These are phyloP conservation scores for Gossypium australe DNA, from an alignment of 345 rosid species.

Conservation along the genomic window DNA sequence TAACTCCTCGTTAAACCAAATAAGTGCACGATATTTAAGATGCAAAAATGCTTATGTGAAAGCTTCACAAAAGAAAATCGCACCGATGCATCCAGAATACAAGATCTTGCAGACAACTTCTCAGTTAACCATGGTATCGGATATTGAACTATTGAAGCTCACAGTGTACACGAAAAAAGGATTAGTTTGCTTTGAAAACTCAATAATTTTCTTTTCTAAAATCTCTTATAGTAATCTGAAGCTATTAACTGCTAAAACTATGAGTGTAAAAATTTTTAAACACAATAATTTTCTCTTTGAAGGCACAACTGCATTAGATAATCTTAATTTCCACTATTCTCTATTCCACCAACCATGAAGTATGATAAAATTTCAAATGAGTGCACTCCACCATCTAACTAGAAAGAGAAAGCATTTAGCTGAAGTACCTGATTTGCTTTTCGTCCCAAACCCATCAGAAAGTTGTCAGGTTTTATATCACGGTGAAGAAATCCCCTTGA, in stretches of 20 bases:
- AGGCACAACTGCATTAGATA: not conserved
- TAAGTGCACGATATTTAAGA: not conserved
- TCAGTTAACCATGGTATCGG: not conserved
- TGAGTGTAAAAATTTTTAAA: not conserved
- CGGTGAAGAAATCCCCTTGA: slow-evolving; percentile 93
- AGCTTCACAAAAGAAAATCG: not conserved
- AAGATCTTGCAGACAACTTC: slow-evolving; percentile 1
- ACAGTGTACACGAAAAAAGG: not conserved
- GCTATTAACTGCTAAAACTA: not conserved
- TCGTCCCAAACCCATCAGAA: slow-evolving; percentile 92
- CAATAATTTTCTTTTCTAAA: not conserved
- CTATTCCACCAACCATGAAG: not conserved
- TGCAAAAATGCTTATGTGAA: not conserved
- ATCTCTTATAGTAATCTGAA: not conserved
- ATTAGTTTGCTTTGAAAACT: not conserved
- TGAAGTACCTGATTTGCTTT: slow-evolving; percentile 77
- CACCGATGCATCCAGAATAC: not conserved
- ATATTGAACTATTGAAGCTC: not conserved
- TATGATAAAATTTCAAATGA: not conserved
- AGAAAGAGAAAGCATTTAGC: not conserved
- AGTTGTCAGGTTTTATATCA: slow-evolving; percentile 97
- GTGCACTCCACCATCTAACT: not conserved
- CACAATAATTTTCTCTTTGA: not conserved
- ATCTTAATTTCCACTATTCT: not conserved
- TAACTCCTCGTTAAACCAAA: not conserved